Evolutionary conservation across 2,329 filamentous ascomycete species (phyloP).

Genomic region (Alternaria alternata): DNA sequence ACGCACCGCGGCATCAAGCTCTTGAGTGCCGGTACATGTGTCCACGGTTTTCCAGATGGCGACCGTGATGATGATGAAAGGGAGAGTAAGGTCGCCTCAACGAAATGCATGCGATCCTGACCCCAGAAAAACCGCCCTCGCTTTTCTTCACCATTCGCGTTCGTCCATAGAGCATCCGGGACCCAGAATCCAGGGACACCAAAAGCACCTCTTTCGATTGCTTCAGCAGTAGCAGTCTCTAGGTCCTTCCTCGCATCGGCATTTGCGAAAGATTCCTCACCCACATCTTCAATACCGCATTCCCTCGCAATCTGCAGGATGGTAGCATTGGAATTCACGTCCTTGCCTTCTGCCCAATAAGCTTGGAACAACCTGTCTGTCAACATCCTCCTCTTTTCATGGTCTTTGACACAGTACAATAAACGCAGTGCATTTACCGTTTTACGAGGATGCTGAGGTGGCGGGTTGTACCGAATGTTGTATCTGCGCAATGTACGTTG

Average conservation of each 20-base stretch:
- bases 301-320: conserved; percentile 36
- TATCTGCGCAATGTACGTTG: conserved; percentile 42
- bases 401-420: conserved; percentile 33
- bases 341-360: conserved; percentile 46
- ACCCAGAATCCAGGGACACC: conserved; percentile 50
- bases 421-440: conserved; percentile 45
- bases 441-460: conserved; percentile 44
- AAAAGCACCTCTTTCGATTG: conserved; percentile 45
- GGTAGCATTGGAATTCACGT: conserved; percentile 33
- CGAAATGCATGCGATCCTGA: conserved; percentile 50
- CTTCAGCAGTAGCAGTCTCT: conserved; percentile 36
- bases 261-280: conserved; percentile 25
- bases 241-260: conserved; percentile 32
- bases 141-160: conserved; percentile 19
- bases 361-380: conserved; percentile 40
- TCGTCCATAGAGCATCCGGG: conserved; percentile 29
- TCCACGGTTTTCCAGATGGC: conserved; percentile 17
- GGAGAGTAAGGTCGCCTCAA: conserved; percentile 36
- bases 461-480: conserved; percentile 41
- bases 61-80: background rate
- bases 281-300: conserved; percentile 31
- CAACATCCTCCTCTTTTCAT: conserved; percentile 26
- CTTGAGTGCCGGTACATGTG: conserved; percentile 20
- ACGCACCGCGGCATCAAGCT: conserved; percentile 37
- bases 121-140: conserved; percentile 46